These are phyloP conservation scores for Trichosporon faecale DNA, from an alignment of 1,284 basidiomycete species.

Conservation along the genomic window DNA sequence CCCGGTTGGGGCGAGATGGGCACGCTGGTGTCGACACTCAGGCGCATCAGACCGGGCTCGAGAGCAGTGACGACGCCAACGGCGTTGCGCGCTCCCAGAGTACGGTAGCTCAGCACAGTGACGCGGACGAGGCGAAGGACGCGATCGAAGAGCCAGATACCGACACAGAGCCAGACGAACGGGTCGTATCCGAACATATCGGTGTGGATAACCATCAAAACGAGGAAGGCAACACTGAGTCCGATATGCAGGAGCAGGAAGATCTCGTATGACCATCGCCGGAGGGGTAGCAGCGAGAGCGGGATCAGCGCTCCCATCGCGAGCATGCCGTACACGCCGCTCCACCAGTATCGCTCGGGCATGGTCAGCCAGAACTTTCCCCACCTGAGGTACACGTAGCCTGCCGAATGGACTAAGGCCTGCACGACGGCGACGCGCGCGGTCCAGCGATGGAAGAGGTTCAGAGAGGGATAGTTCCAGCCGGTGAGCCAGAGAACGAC, in stretches of 20 bases:
- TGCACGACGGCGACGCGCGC: slow-evolving; percentile 30
- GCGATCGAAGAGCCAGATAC: slow-evolving; percentile 36
- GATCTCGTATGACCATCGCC: slow-evolving; percentile 31
- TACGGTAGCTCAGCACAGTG: slow-evolving; percentile 26
- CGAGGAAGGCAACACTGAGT: slow-evolving; percentile 29
- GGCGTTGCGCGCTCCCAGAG: slow-evolving; percentile 22
- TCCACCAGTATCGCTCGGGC: slow-evolving; percentile 12
- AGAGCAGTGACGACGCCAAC: slow-evolving; percentile 20
- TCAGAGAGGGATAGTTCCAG: slow-evolving; percentile 32
- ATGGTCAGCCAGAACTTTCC: slow-evolving; percentile 3
- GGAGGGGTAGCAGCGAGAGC: slow-evolving; percentile 29
- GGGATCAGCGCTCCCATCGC: slow-evolving; percentile 27
- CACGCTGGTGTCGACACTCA: slow-evolving; percentile 28
- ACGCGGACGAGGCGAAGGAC: slow-evolving; percentile 32
- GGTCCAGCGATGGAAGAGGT: slow-evolving; percentile 40
- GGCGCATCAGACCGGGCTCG: slow-evolving; percentile 29
- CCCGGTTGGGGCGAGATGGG: slow-evolving; percentile 29
- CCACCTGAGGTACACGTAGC: slow-evolving; percentile 6
- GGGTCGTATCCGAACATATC: slow-evolving; percentile 28
- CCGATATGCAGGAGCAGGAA: slow-evolving; percentile 36
- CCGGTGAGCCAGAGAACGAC: slow-evolving; percentile 39
- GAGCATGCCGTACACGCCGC: slow-evolving; percentile 23
- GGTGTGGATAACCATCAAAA: slow-evolving; percentile 32
- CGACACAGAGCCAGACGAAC: slow-evolving; percentile 32
- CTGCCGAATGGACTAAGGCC: slow-evolving; percentile 31